Evolutionary conservation across 2,329 filamentous ascomycete genomes (phyloP).

Genomic region (Drechslerella coelobrocha): DNA sequence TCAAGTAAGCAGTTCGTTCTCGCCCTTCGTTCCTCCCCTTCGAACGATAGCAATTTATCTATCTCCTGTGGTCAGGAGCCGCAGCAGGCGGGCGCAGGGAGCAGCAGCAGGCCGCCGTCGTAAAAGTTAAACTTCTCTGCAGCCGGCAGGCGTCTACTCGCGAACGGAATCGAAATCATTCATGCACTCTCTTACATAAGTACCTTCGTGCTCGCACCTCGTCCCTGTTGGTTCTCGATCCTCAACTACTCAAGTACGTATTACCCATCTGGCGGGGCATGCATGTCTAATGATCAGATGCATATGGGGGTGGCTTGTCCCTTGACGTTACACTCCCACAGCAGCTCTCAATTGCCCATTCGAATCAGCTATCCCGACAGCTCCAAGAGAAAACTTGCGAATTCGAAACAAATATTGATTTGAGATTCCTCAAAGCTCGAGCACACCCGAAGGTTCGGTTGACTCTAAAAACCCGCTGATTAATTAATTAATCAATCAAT

Average conservation of each 20-base stretch:
- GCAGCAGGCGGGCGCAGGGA: slow-evolving; percentile 22
- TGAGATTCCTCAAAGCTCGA: too few relatives aligned
- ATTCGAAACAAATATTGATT: too few relatives aligned
- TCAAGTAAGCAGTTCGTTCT: not conserved
- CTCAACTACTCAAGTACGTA: not conserved
- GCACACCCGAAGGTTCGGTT: too few relatives aligned
- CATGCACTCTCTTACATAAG: slow-evolving; percentile 6
- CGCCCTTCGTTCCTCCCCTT: not conserved
- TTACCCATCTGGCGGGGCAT: too few relatives aligned
- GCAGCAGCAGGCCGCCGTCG: slow-evolving; percentile 3
- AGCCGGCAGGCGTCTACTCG: slow-evolving; percentile 24
- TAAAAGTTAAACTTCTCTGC: slow-evolving; percentile 2
- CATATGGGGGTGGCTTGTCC: too few relatives aligned
- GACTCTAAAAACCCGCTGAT: too few relatives aligned
- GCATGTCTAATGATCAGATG: too few relatives aligned
- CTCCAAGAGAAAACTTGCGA: too few relatives aligned
- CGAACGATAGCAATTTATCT: not conserved
- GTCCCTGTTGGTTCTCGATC: not conserved
- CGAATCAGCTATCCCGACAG: too few relatives aligned
- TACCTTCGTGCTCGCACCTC: not conserved
- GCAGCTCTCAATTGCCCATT: too few relatives aligned
- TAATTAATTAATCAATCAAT: too few relatives aligned
- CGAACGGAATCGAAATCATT: slow-evolving; percentile 15
- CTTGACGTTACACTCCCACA: too few relatives aligned
- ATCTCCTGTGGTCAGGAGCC: slow-evolving; percentile 8